phyloP scores from a whole-genome alignment of 2,329 filamentous ascomycete species.

The Nakataea oryzae region DNA sequence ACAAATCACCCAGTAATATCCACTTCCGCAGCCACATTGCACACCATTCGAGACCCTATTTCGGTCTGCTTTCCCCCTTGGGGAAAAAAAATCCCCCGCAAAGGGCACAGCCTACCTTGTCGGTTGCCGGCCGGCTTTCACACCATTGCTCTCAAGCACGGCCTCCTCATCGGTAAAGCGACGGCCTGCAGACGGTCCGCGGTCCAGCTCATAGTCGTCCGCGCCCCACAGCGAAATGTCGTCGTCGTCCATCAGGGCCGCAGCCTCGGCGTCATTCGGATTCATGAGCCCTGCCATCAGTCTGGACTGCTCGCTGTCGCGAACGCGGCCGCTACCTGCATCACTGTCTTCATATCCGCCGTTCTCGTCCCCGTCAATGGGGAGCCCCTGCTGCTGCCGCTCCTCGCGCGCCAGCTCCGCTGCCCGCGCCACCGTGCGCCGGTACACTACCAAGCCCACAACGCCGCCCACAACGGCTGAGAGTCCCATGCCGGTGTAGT shows the following conservation, averaged over 20 bases:
- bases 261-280: conserved; percentile 34
- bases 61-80: too few species aligned
- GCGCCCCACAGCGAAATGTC: conserved; percentile 49
- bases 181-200: background rate
- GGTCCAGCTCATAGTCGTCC: conserved; percentile 18
- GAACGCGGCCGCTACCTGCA: conserved; percentile 20
- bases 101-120: background rate
- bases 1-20: background rate
- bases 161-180: background rate
- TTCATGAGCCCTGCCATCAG: conserved; percentile 17
- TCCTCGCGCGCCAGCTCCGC: conserved; percentile 43
- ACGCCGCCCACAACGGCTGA: conserved; percentile 60
- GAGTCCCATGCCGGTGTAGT: conserved; percentile 70
- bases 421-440: conserved; percentile 52
- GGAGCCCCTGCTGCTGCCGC: background rate
- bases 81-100: background rate
- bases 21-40: background rate
- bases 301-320: conserved; percentile 9
- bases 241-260: conserved; percentile 46
- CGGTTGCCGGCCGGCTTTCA: background rate
- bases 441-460: conserved; percentile 81
- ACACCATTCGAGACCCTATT: too few species aligned
- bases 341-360: conserved; percentile 11
- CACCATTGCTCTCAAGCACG: background rate
- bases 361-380: background rate